Evolutionary conservation across 345 rosid genomes (phyloP).

Genomic region (Xanthoceras sorbifolium): DNA sequence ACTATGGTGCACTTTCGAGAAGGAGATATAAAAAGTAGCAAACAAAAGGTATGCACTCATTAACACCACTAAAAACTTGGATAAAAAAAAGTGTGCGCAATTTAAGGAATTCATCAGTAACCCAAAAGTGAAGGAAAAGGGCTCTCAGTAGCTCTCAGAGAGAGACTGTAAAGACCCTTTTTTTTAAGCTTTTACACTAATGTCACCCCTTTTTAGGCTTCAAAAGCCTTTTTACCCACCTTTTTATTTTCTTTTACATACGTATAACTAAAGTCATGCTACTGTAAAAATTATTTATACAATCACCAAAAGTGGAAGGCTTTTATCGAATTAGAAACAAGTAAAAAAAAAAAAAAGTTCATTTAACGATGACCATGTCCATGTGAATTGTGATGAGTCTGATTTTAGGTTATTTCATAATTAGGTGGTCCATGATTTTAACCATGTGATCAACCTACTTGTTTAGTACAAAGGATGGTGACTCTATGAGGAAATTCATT

Average conservation of each 20-base stretch:
- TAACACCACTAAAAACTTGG: conserved; percentile 21
- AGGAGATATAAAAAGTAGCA: not conserved
- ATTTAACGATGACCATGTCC: conserved; percentile 9
- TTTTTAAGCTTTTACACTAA: conserved; percentile 21
- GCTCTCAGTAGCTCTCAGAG: not conserved
- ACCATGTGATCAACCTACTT: not conserved
- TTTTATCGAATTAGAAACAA: not conserved
- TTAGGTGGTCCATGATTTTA: conserved; percentile 27
- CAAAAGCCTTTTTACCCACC: not conserved
- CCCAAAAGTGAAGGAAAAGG: conserved; percentile 26
- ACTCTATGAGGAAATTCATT: not conserved
- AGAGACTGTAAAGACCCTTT: conserved; percentile 4
- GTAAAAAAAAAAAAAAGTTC: too few species aligned
- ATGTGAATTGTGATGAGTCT: conserved; percentile 23
- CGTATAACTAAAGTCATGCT: conserved; percentile 16
- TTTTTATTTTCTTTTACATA: conserved; percentile 6
- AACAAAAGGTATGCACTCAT: conserved; percentile 18
- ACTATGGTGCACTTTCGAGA: conserved; percentile 1
- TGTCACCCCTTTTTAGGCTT: conserved; percentile 26
- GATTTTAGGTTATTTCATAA: conserved; percentile 16
- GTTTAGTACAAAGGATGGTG: not conserved
- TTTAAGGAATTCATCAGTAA: conserved; percentile 30
- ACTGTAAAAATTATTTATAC: not conserved
- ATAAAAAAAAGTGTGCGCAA: conserved; percentile 30
- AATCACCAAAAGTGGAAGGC: not conserved